phyloP scores from a whole-genome alignment of 2,329 filamentous ascomycete genomes.

The Pestalotiopsis sp. region DNA sequence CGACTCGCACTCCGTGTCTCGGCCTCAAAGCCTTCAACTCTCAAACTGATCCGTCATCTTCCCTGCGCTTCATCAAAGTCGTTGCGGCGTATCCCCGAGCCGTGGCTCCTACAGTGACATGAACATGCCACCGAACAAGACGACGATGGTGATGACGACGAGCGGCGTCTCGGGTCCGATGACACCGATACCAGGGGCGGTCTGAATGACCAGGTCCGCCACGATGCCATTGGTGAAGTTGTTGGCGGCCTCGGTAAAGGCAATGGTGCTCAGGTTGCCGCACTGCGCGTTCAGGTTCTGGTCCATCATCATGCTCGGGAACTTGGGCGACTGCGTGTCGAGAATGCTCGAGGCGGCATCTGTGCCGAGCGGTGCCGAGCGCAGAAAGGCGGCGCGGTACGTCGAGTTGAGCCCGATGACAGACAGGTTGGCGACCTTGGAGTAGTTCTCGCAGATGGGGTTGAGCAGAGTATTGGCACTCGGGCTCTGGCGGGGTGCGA shows the following conservation, averaged over 20 bases:
- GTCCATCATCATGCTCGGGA: slow-evolving; percentile 40
- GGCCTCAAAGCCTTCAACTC: too few relatives aligned
- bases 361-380: slow-evolving; percentile 44
- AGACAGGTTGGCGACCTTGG: slow-evolving; percentile 47
- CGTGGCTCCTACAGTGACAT: slow-evolving; percentile 20
- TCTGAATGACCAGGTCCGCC: slow-evolving; percentile 35
- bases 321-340: slow-evolving; percentile 40
- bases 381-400: slow-evolving; percentile 47
- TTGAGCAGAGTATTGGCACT: slow-evolving; percentile 4
- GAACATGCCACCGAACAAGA: slow-evolving; percentile 27
- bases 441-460: slow-evolving; percentile 42
- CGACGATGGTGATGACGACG: slow-evolving; percentile 22
- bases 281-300: slow-evolving; percentile 42
- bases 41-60: too few relatives aligned
- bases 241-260: slow-evolving; percentile 41
- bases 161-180: slow-evolving; percentile 20
- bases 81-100: background rate
- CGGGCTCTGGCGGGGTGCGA: slow-evolving; percentile 9
- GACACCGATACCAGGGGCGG: slow-evolving; percentile 21
- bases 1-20: too few relatives aligned
- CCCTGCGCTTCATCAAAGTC: background rate
- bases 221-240: slow-evolving; percentile 48
- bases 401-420: slow-evolving; percentile 46
- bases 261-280: slow-evolving; percentile 46
- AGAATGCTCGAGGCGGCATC: slow-evolving; percentile 40